Percentiles rank a stretch among this genome's conserved stretches.
Evolutionary conservation across 23 red algal species (phyloP).

Genomic region (Cyanidioschyzon merolae): DNA sequence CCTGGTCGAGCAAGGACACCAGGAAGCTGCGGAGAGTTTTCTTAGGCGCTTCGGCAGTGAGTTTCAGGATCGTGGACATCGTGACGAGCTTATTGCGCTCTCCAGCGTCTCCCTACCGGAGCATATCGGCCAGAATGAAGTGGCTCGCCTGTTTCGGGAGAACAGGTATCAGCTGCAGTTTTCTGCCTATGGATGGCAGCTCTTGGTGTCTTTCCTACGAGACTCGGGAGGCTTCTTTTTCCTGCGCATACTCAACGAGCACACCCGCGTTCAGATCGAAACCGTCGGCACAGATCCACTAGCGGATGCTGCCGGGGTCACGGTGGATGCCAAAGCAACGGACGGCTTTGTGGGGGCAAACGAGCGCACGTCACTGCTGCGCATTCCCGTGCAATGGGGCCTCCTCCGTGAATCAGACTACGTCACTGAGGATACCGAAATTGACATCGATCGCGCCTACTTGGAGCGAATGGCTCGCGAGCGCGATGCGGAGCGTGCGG

Average conservation of each 20-base stretch:
- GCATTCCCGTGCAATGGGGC: constrained; percentile 16
- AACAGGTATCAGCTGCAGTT: constrained; percentile 70
- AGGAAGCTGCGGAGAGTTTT: constrained; percentile 21
- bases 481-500: constrained; percentile 13
- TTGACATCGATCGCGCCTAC: constrained; percentile 4
- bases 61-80: constrained; percentile 21
- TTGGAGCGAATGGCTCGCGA: constrained; percentile 7
- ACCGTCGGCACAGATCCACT: neutral
- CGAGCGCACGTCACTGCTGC: neutral
- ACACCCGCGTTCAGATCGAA: constrained; percentile 40
- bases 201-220: constrained; percentile 62
- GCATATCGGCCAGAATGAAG: constrained; percentile 57
- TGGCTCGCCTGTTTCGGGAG: constrained; percentile 46
- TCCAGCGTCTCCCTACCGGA: constrained; percentile 39
- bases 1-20: constrained; percentile 43
- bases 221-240: constrained; percentile 35
- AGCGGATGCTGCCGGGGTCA: neutral
- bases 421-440: neutral
- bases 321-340: neutral
- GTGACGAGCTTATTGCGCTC: constrained; percentile 47
- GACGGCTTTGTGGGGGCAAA: neutral
- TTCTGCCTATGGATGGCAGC: constrained; percentile 67
- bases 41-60: constrained; percentile 12
- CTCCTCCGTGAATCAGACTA: constrained; percentile 1
- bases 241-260: constrained; percentile 65